These are phyloP conservation scores for Saturnispora diversa DNA, from an alignment of 805 yeast genomes.

Conservation along the genomic window DNA sequence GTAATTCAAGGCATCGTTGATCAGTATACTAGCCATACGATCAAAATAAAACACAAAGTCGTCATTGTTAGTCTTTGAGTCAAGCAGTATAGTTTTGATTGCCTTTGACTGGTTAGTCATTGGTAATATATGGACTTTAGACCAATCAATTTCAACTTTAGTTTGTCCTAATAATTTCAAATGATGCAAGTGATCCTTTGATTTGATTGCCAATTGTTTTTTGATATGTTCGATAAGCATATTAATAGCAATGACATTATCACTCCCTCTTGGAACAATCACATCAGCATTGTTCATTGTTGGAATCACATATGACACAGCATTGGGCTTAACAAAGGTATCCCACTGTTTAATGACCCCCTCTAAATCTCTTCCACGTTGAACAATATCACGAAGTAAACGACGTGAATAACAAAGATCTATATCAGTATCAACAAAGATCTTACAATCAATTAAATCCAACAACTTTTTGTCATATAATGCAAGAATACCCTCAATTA, in stretches of 20 bases:
- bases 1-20: slow-evolving; percentile 60
- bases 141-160: slow-evolving; percentile 26
- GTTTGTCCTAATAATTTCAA: slow-evolving; percentile 48
- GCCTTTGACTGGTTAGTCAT: slow-evolving; percentile 61
- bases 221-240: slow-evolving; percentile 73
- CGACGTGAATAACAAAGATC: slow-evolving; percentile 90
- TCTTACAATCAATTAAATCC: slow-evolving; percentile 73
- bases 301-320: slow-evolving; percentile 64
- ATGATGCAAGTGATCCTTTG: slow-evolving; percentile 57
- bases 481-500: slow-evolving; percentile 87
- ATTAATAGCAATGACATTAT: slow-evolving; percentile 70
- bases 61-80: slow-evolving; percentile 47
- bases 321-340: slow-evolving; percentile 84
- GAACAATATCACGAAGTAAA: slow-evolving; percentile 74
- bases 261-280: slow-evolving; percentile 85
- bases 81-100: slow-evolving; percentile 61
- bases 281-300: slow-evolving; percentile 76
- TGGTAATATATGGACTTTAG: slow-evolving; percentile 34
- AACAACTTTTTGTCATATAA: slow-evolving; percentile 61
- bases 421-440: slow-evolving; percentile 88
- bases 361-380: slow-evolving; percentile 74
- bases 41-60: slow-evolving; percentile 86
- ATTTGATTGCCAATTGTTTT: slow-evolving; percentile 59
- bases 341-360: slow-evolving; percentile 91
- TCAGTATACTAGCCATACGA: slow-evolving; percentile 63